Percentiles rank a stretch among this genome's conserved stretches.
Evolutionary conservation across 768 basidiomycete genomes (phyloP).

Genomic region (Pulveroboletus sp.): DNA sequence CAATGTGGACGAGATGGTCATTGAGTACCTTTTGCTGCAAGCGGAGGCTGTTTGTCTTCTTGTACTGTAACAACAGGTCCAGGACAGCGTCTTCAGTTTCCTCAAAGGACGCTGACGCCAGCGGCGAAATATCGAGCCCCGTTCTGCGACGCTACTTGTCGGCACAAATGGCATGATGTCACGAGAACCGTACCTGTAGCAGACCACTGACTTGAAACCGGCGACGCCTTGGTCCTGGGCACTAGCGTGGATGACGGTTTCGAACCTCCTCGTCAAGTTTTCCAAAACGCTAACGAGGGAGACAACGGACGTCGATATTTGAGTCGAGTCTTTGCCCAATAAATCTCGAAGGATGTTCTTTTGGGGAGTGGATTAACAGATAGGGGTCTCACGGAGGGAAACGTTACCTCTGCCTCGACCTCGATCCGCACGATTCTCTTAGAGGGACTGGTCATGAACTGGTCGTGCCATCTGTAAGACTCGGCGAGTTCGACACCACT

Average conservation of each 20-base stretch:
- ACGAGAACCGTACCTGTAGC: conserved; percentile 44
- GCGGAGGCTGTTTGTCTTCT: conserved; percentile 40
- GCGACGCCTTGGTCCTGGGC: conserved; percentile 50
- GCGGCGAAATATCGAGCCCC: conserved; percentile 52
- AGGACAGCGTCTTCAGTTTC: conserved; percentile 32
- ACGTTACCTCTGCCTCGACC: conserved; percentile 60
- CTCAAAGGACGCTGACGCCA: conserved; percentile 23
- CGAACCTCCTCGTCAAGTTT: conserved; percentile 36
- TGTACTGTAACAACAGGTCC: conserved; percentile 34
- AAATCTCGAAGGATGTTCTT: conserved; percentile 23
- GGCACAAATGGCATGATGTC: background rate
- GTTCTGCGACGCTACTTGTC: conserved; percentile 37
- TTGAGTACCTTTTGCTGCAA: conserved; percentile 61
- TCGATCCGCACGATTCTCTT: conserved; percentile 70
- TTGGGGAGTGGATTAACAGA: conserved; percentile 1
- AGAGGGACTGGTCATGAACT: conserved; percentile 47
- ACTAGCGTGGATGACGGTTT: conserved; percentile 31
- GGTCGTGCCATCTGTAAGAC: conserved; percentile 58
- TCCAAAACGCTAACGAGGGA: conserved; percentile 10
- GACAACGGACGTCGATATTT: conserved; percentile 15
- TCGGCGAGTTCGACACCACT: conserved; percentile 45
- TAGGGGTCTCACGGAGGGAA: background rate
- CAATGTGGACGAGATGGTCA: conserved; percentile 57
- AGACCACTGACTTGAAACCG: conserved; percentile 72
- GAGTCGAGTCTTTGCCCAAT: conserved; percentile 5